Conservation (phyloP, 139 green algal genomes). For the Spirogloea muscicola region DNA sequence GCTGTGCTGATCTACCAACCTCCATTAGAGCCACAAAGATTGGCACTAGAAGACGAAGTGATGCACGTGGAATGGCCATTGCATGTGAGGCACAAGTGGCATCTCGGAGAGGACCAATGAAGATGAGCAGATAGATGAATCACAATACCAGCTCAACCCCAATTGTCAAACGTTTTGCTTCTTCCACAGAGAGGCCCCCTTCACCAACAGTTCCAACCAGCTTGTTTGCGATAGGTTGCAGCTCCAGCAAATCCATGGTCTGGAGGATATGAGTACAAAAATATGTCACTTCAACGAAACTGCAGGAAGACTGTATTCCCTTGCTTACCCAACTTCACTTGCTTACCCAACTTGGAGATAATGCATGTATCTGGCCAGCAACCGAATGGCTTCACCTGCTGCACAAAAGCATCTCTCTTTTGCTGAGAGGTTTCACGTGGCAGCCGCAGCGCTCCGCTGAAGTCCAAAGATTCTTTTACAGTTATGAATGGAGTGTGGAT, state of each 20-base stretch:
- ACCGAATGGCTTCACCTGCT: too few relatives aligned
- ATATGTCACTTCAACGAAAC: too few relatives aligned
- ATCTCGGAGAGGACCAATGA: not conserved
- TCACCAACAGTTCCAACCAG: slow-evolving; percentile 31
- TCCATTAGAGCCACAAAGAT: too few relatives aligned
- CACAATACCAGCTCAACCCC: slow-evolving; percentile 77
- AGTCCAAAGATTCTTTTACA: slow-evolving; percentile 44
- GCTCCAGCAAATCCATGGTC: slow-evolving; percentile 45
- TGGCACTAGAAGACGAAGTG: too few relatives aligned
- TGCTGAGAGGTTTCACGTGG: not conserved
- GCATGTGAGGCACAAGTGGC: too few relatives aligned
- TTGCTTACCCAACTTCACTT: too few relatives aligned
- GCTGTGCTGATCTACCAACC: too few relatives aligned
- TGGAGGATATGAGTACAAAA: too few relatives aligned
- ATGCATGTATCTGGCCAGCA: too few relatives aligned
- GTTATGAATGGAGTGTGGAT: slow-evolving; percentile 45
- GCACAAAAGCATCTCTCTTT: slow-evolving; percentile 20
- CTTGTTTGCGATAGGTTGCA: slow-evolving; percentile 15
- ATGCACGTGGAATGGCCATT: too few relatives aligned
- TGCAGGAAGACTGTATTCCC: too few relatives aligned
- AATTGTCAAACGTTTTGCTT: slow-evolving; percentile 72
- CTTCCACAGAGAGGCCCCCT: slow-evolving; percentile 16
- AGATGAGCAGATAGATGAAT: not conserved
- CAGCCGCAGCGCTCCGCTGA: slow-evolving; percentile 40
- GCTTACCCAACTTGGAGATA: not conserved